A percentile compares a stretch with the other conserved stretches of the same genome.
Conservation (phyloP, 2,329 filamentous ascomycete species). For the Botrytis aclada region DNA sequence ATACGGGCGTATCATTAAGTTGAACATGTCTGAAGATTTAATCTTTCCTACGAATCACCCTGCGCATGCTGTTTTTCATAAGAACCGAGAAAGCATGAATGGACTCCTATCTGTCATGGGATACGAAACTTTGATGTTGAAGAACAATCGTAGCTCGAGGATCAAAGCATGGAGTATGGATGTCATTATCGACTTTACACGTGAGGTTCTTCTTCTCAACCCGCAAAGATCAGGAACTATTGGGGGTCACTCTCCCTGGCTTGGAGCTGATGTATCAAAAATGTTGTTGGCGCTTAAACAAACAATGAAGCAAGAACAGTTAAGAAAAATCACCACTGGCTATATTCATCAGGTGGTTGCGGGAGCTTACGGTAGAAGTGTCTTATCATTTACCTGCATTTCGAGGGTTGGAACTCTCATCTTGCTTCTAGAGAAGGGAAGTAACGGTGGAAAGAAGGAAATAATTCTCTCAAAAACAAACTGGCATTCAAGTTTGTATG, state of each 20-base stretch:
- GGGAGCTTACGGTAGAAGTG: background rate
- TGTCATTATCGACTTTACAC: background rate
- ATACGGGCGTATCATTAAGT: background rate
- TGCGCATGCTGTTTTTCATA: background rate
- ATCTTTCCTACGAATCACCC: background rate
- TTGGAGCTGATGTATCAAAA: background rate
- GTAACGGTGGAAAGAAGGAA: background rate
- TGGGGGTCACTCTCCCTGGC: accelerated
- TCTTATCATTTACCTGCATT: background rate
- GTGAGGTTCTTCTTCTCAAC: background rate
- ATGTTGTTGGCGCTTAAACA: background rate
- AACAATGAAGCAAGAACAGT: background rate
- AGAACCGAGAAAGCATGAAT: background rate
- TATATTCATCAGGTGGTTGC: background rate
- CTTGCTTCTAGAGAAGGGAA: background rate
- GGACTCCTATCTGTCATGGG: background rate
- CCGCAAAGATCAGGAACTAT: too few species aligned
- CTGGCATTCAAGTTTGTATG: background rate
- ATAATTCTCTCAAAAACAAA: background rate
- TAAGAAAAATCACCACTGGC: background rate
- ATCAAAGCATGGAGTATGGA: background rate
- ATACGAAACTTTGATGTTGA: background rate
- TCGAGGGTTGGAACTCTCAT: background rate
- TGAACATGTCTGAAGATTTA: background rate
- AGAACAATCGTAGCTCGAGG: background rate